Evolutionary conservation across 306 rosid species (phyloP).

Genomic region (Rosa persica): DNA sequence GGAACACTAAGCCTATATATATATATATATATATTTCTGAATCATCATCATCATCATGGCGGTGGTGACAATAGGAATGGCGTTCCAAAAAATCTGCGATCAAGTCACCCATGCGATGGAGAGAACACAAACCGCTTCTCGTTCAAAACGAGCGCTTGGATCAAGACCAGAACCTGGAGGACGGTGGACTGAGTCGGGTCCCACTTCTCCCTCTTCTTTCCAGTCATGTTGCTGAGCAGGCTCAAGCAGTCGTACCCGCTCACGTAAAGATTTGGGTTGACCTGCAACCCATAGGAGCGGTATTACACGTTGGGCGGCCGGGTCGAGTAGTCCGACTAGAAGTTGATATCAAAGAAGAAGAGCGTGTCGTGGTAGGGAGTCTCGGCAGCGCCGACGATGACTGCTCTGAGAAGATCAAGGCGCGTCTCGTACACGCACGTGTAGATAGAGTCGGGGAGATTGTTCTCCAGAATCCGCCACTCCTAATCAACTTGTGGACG

Average conservation of each 20-base stretch:
- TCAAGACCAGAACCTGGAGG: slow-evolving; percentile 51
- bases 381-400: slow-evolving; percentile 54
- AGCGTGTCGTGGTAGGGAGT: slow-evolving; percentile 63
- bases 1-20: too few relatives aligned
- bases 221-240: slow-evolving; percentile 51
- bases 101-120: too few relatives aligned
- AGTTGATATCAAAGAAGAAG: slow-evolving; percentile 51
- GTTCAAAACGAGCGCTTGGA: slow-evolving; percentile 64
- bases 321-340: slow-evolving; percentile 42
- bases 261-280: slow-evolving; percentile 52
- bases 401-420: slow-evolving; percentile 44
- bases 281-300: slow-evolving; percentile 37
- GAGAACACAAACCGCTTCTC: slow-evolving; percentile 25
- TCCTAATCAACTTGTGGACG: slow-evolving; percentile 41
- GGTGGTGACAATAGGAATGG: too few relatives aligned
- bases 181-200: slow-evolving; percentile 43
- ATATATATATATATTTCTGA: too few relatives aligned
- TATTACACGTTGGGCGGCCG: slow-evolving; percentile 41
- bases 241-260: slow-evolving; percentile 51
- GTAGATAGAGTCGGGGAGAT: slow-evolving; percentile 54
- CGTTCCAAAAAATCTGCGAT: too few relatives aligned
- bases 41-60: too few relatives aligned
- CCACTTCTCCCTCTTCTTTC: slow-evolving; percentile 45
- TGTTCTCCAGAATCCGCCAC: slow-evolving; percentile 45
- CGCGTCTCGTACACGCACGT: slow-evolving; percentile 47